These are phyloP conservation scores for Pseudognaphalium luteoalbum DNA, from an alignment of 129 eudicot species.

Conservation along the genomic window DNA sequence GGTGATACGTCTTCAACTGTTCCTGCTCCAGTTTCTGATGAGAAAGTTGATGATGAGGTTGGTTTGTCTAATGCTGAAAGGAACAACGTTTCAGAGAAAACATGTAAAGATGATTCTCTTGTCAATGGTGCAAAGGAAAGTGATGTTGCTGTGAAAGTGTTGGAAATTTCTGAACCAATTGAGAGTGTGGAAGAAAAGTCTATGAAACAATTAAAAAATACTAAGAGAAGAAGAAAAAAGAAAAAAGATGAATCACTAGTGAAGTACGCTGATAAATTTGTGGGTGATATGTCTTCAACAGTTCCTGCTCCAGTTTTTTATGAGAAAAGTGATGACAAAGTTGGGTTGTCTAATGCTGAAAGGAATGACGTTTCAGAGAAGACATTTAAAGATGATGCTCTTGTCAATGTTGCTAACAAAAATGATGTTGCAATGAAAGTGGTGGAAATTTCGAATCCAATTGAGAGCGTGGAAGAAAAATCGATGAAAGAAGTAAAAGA, in stretches of 20 bases:
- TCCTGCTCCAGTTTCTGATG: slow-evolving; percentile 23
- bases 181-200: slow-evolving; percentile 19
- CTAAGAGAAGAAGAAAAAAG: slow-evolving; percentile 8
- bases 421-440: slow-evolving; percentile 24
- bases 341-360: slow-evolving; percentile 14
- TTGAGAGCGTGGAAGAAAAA: slow-evolving; percentile 16
- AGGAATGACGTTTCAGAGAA: slow-evolving; percentile 24
- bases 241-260: slow-evolving; percentile 23
- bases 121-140: slow-evolving; percentile 8
- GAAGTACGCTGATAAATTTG: neutral
- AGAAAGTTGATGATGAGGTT: neutral
- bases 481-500: slow-evolving; percentile 12
- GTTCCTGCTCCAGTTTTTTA: slow-evolving; percentile 20
- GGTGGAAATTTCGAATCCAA: slow-evolving; percentile 23
- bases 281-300: slow-evolving; percentile 15
- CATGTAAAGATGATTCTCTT: slow-evolving; percentile 4
- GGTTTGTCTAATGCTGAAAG: slow-evolving; percentile 9
- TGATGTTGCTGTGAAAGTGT: slow-evolving; percentile 25
- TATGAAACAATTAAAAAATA: slow-evolving; percentile 13
- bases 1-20: slow-evolving; percentile 15
- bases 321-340: slow-evolving; percentile 18
- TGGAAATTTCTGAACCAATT: slow-evolving; percentile 18
- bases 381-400: slow-evolving; percentile 9
- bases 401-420: slow-evolving; percentile 1
- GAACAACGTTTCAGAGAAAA: slow-evolving; percentile 23